Evolutionary conservation across 345 rosid species (phyloP).

Genomic region (Citrus reticulata): DNA sequence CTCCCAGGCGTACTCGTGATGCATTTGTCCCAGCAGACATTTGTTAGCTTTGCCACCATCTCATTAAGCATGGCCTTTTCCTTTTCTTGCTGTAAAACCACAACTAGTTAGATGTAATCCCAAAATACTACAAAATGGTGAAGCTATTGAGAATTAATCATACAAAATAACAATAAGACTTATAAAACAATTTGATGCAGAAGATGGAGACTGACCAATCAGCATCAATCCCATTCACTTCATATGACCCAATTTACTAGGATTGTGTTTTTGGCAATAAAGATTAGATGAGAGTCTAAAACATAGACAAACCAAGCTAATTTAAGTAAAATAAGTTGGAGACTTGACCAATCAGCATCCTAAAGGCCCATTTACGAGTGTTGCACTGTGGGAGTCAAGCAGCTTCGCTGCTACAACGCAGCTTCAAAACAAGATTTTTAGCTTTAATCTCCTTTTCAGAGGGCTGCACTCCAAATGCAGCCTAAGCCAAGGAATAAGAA

Average conservation of each 20-base stretch:
- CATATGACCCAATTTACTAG: not conserved
- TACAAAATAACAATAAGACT: not conserved
- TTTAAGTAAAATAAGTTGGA: not conserved
- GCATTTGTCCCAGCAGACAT: conserved; percentile 96
- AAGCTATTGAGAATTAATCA: not conserved
- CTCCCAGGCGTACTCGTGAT: conserved; percentile 77
- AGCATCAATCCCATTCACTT: not conserved
- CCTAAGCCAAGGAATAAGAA: not conserved
- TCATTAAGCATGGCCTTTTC: conserved; percentile 81
- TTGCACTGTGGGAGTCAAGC: too few relatives aligned
- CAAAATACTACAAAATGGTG: not conserved
- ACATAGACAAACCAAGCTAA: not conserved
- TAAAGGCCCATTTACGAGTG: too few relatives aligned
- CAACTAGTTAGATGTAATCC: not conserved
- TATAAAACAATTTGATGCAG: not conserved
- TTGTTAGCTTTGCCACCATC: conserved; percentile 76
- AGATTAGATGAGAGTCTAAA: not conserved
- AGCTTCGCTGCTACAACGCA: too few relatives aligned
- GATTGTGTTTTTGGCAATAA: not conserved
- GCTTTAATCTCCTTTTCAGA: too few relatives aligned
- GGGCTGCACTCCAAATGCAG: not conserved
- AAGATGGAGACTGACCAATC: not conserved
- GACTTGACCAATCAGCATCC: too few relatives aligned
- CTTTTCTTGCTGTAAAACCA: conserved; percentile 55
- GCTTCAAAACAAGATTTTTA: too few relatives aligned